Conservation (phyloP, 176 grass and related monocot genomes). For the Olyra latifolia region DNA sequence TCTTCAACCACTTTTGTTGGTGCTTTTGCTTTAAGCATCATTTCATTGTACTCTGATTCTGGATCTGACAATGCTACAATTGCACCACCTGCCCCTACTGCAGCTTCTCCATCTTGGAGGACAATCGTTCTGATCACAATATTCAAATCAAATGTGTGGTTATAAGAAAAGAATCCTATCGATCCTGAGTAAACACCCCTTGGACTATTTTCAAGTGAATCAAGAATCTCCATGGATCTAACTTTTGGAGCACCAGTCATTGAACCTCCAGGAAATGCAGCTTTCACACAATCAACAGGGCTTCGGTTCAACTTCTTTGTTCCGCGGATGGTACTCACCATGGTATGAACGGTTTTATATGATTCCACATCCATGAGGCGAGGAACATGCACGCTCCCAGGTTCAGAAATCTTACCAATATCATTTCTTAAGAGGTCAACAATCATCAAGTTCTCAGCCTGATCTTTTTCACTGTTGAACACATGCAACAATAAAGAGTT, state of each 20-base stretch:
- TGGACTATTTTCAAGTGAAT: constrained; percentile 67
- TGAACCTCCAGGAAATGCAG: constrained; percentile 89
- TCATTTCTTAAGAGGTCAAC: constrained; percentile 96
- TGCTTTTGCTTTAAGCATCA: constrained; percentile 88
- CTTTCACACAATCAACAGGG: constrained; percentile 69
- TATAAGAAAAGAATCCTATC: constrained; percentile 89
- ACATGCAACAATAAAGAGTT: constrained; percentile 18
- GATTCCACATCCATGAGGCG: constrained; percentile 89
- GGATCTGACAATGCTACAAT: constrained; percentile 70
- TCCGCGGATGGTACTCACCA: constrained; percentile 81
- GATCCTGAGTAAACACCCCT: constrained; percentile 97
- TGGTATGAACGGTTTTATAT: constrained; percentile 86
- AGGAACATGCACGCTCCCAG: constrained; percentile 75
- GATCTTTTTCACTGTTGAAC: constrained; percentile 83
- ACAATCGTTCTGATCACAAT: constrained; percentile 85
- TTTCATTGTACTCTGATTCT: constrained; percentile 78
- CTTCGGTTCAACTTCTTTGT: constrained; percentile 56
- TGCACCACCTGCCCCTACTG: constrained; percentile 73
- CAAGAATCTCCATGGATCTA: constrained; percentile 92
- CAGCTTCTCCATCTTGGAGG: constrained; percentile 64
- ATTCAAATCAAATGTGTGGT: constrained; percentile 79
- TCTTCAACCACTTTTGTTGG: constrained; percentile 66
- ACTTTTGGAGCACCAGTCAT: constrained; percentile 97
- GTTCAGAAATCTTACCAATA: constrained; percentile 70
- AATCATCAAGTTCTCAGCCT: constrained; percentile 98